phyloP scores from a whole-genome alignment of 345 rosid genomes.

The Camelina laxa region DNA sequence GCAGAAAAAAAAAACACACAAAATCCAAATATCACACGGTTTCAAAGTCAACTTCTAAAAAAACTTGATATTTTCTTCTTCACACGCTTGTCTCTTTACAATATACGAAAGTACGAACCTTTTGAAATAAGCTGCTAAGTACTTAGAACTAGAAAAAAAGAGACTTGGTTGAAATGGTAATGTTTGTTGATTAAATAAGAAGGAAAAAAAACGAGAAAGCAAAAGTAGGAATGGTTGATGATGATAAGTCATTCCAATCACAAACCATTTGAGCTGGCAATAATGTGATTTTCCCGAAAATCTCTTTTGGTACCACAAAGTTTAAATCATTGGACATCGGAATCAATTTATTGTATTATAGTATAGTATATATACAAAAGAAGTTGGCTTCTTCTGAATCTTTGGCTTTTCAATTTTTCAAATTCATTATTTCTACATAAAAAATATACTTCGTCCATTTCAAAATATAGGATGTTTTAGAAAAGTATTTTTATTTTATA shows the following conservation, averaged over 20 bases:
- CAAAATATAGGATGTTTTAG: no score
- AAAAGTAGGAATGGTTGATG: constrained; percentile 45
- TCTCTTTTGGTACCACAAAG: constrained; percentile 46
- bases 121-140: constrained; percentile 28
- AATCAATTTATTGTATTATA: constrained; percentile 41
- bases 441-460: no score
- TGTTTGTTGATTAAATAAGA: constrained; percentile 18
- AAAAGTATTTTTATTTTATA: no score
- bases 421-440: constrained; percentile 13
- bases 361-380: constrained; percentile 21
- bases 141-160: not conserved
- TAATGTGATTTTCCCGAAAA: constrained; percentile 35
- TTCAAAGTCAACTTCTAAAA: constrained; percentile 29
- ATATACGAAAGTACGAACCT: constrained; percentile 23
- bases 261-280: constrained; percentile 47
- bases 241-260: constrained; percentile 40
- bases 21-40: constrained; percentile 37
- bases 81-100: constrained; percentile 37
- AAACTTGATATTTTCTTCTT: constrained; percentile 29
- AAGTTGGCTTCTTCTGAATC: constrained; percentile 39
- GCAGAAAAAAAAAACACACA: constrained; percentile 5
- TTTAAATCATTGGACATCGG: constrained; percentile 44
- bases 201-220: constrained; percentile 27
- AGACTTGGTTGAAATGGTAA: not conserved
- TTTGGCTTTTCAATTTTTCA: constrained; percentile 9